A percentile compares a stretch with the other conserved stretches of the same genome.
Evolutionary conservation across 1,139 yeast genomes (phyloP).

Genomic region (Kodamaea arcana): DNA sequence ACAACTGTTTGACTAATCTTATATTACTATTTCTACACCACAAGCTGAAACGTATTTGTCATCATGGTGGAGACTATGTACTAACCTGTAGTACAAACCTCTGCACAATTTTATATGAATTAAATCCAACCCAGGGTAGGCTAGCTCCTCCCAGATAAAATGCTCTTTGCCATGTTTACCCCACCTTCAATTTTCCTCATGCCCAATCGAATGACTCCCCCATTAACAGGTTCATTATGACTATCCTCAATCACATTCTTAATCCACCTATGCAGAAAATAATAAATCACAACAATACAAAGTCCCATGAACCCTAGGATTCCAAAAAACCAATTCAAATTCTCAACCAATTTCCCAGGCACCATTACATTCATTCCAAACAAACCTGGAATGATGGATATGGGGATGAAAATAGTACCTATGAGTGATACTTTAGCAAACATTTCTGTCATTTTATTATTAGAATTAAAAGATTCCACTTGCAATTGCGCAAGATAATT

Average conservation of each 20-base stretch:
- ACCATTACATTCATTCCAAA: slow-evolving; percentile 95
- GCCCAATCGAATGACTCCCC: background rate
- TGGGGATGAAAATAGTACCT: slow-evolving; percentile 59
- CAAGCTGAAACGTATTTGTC: too few relatives aligned
- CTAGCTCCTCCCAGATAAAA: background rate
- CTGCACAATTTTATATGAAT: too few relatives aligned
- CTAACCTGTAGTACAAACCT: too few relatives aligned
- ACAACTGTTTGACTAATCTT: too few relatives aligned
- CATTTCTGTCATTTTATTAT: slow-evolving; percentile 18
- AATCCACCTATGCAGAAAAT: slow-evolving; percentile 3
- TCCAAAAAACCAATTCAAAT: slow-evolving; percentile 13
- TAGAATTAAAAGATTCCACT: slow-evolving; percentile 58
- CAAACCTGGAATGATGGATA: slow-evolving; percentile 85
- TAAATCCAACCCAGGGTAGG: too few relatives aligned
- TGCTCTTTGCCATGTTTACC: background rate
- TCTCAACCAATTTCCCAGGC: slow-evolving; percentile 51
- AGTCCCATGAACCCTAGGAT: slow-evolving; percentile 17
- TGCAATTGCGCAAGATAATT: slow-evolving; percentile 92
- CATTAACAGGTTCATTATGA: background rate
- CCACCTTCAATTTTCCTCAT: background rate
- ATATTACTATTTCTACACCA: too few relatives aligned
- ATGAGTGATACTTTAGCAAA: slow-evolving; percentile 21
- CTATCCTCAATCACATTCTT: background rate
- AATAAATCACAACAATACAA: slow-evolving; percentile 3
- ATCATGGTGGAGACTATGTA: too few relatives aligned